These are phyloP conservation scores for Saccharomycopsis microspora DNA, from an alignment of 805 yeast species.

Conservation along the genomic window DNA sequence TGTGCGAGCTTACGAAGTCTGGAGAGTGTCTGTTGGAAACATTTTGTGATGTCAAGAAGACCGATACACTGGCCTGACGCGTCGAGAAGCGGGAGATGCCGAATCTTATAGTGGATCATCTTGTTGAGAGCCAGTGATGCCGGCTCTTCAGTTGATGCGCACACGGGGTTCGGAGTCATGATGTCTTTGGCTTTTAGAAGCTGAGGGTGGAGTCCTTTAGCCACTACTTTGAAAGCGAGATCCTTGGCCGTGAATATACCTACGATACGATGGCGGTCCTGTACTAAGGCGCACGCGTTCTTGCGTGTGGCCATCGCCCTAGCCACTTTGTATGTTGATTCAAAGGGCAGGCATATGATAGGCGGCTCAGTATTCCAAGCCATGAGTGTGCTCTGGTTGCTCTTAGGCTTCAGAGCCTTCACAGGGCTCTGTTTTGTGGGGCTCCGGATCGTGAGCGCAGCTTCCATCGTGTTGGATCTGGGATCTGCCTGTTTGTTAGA, in stretches of 20 bases:
- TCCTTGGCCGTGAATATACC: conserved; percentile 37
- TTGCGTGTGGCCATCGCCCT: conserved; percentile 27
- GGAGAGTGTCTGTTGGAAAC: conserved; percentile 35
- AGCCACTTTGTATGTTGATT: conserved; percentile 25
- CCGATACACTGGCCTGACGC: conserved; percentile 27
- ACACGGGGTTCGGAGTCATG: conserved; percentile 30
- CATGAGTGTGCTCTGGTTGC: conserved; percentile 1
- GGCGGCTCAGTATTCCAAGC: conserved; percentile 25
- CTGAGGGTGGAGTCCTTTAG: conserved; percentile 21
- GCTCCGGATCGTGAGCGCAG: too few relatives aligned
- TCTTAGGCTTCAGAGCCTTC: too few relatives aligned
- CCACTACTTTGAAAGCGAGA: conserved; percentile 32
- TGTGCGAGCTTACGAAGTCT: conserved; percentile 29
- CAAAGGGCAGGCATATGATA: conserved; percentile 25
- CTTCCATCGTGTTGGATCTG: too few relatives aligned
- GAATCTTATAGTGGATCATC: conserved; percentile 30
- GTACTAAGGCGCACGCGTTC: conserved; percentile 31
- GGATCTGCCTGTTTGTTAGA: too few relatives aligned
- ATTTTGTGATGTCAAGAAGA: conserved; percentile 33
- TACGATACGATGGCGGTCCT: conserved; percentile 22
- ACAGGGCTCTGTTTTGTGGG: too few relatives aligned
- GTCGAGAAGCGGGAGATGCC: conserved; percentile 33
- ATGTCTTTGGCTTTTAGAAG: conserved; percentile 24
- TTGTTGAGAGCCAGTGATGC: conserved; percentile 31
- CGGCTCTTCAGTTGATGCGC: conserved; percentile 26